Evolutionary conservation across 164 flowering plant genomes (phyloP), one percentile per base, ranked within the genome.

Genomic region (Echeveria elegans): DNA sequence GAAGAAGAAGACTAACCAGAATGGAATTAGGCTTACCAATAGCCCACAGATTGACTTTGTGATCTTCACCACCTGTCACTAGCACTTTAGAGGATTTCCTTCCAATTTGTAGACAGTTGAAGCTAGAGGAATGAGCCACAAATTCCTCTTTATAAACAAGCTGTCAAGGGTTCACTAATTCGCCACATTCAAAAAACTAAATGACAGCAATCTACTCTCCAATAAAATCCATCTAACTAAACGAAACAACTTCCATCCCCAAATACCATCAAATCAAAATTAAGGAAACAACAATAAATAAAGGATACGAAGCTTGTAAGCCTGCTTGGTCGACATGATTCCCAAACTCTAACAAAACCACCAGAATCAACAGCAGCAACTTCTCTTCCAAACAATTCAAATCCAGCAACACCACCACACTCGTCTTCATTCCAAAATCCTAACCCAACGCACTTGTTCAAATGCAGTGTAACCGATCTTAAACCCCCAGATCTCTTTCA

Each of bases 11-110:
- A 83, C 85, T 69, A 30, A 94, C 98, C 91, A 87, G 73, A 63
- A 91, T 85, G 68, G 97, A 85, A 69, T 88, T 94, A 38, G 97
- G 97, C 66, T 91, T 94, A 65, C 99, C 99, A 66, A 94, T 94
- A n/a, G 99, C 91, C 97, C 99, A 94, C 43, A 94, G 85, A 68
- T 91, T 94, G 67, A 94, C 99, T 72, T 89, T 94, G 81, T 88
- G 92, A 82, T 94, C 99, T 80, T 91, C 99, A 59, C 99, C 99
- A 45, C 99, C 99, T 5, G 97, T 91, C 43, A 89, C 96, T 31
- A 91, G 86, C 78, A 91, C 93, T 72, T 97, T 80, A 2, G 97
- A 91, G 5, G 99, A 81, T 75, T 88, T 94, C 85, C 90, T 83
- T 52, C 97, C 97, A 74, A 91, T 94, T 77, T 85, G 88, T 28